Conservation (phyloP, 1,284 basidiomycete genomes). For the Exobasidium rhododendri region DNA sequence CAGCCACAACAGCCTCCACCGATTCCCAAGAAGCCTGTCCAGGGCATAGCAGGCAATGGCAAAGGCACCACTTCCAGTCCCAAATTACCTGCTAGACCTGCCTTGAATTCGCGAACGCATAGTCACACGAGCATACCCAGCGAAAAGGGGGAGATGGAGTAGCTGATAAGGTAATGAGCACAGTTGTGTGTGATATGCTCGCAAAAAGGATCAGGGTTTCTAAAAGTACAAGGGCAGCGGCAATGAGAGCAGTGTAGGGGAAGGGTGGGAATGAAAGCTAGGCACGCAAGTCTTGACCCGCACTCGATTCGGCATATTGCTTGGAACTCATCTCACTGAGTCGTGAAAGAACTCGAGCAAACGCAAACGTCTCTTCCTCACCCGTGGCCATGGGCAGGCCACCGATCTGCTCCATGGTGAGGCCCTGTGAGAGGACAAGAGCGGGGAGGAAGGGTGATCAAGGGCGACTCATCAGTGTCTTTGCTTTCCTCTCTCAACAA, state of each 20-base stretch:
- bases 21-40: constrained; percentile 23
- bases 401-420: constrained; percentile 50
- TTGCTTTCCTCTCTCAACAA: background rate
- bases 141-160: no score
- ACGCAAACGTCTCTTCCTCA: constrained; percentile 53
- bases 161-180: no score
- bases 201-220: no score
- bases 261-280: no score
- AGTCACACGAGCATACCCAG: constrained; percentile 29
- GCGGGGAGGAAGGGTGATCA: background rate
- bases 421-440: constrained; percentile 20
- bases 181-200: no score
- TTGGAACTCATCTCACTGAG: constrained; percentile 50
- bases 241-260: no score
- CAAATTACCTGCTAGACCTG: background rate
- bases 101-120: constrained; percentile 20
- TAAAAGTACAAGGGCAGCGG: no score
- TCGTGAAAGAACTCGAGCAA: constrained; percentile 50
- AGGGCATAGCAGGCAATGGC: constrained; percentile 1
- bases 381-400: constrained; percentile 51
- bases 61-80: background rate
- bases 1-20: constrained; percentile 19
- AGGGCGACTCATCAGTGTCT: background rate
- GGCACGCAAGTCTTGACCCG: no score
- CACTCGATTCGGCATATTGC: constrained; percentile 29